Percentiles rank a stretch among this genome's conserved stretches.
phyloP scores from a whole-genome alignment of 2,329 filamentous ascomycete species.

The Colletotrichum echinochloae region DNA sequence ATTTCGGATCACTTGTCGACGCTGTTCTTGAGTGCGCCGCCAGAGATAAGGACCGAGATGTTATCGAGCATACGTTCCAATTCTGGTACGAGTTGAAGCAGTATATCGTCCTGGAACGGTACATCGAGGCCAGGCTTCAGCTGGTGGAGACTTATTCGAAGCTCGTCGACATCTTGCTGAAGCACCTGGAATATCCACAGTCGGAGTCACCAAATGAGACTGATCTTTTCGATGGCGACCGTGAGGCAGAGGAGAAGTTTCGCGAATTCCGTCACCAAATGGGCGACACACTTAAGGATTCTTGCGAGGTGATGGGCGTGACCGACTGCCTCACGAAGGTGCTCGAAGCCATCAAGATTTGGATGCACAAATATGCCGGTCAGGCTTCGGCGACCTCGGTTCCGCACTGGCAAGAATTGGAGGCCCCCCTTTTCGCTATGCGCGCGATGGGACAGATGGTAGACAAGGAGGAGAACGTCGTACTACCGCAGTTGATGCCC shows the following conservation, averaged over 20 bases:
- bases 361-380: slow-evolving; percentile 85
- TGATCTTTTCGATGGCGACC: slow-evolving; percentile 94
- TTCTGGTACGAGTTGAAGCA: slow-evolving; percentile 99
- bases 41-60: slow-evolving; percentile 88
- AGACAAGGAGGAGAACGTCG: slow-evolving; percentile 84
- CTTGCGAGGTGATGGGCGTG: slow-evolving; percentile 95
- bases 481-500: slow-evolving; percentile 92
- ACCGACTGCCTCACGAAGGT: slow-evolving; percentile 92
- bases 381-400: slow-evolving; percentile 81
- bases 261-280: slow-evolving; percentile 96
- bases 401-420: slow-evolving; percentile 95
- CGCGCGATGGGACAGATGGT: slow-evolving; percentile 98
- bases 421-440: slow-evolving; percentile 95
- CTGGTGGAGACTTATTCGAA: slow-evolving; percentile 86
- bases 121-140: slow-evolving; percentile 82
- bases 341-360: slow-evolving; percentile 84
- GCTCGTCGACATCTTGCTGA: slow-evolving; percentile 92
- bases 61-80: slow-evolving; percentile 91
- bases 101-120: slow-evolving; percentile 90
- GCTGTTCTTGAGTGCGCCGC: slow-evolving; percentile 92
- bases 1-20: slow-evolving; percentile 89
- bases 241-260: slow-evolving; percentile 96
- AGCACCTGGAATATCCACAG: slow-evolving; percentile 87
- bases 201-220: slow-evolving; percentile 79
- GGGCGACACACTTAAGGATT: slow-evolving; percentile 97